Conservation (phyloP, 2,329 filamentous ascomycete species). For the Alternaria solani region DNA sequence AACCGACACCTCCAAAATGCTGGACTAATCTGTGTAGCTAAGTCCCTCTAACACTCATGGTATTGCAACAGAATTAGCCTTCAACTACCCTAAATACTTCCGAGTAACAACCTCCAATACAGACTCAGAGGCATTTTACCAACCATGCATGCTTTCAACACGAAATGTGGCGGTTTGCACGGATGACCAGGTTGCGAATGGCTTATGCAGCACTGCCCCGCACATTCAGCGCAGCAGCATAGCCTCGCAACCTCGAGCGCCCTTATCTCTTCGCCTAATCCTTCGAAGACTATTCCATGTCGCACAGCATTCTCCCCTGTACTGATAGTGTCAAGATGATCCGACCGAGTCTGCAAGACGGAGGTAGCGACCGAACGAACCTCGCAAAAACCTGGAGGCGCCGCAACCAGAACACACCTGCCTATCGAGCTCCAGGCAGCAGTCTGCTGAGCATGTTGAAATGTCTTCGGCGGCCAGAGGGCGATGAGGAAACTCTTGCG, state of each 20-base stretch:
- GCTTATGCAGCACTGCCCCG: background rate
- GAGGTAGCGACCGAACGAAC: background rate
- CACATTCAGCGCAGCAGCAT: background rate
- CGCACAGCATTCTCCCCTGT: background rate
- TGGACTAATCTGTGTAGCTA: background rate
- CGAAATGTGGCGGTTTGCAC: background rate
- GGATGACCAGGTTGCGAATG: background rate
- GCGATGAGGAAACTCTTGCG: background rate
- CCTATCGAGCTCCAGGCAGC: background rate
- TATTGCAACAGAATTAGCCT: background rate
- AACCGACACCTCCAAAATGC: background rate
- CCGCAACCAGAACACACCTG: background rate
- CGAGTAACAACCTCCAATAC: background rate
- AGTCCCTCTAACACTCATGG: background rate
- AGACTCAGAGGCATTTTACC: background rate
- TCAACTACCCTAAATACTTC: background rate
- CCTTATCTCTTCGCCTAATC: background rate
- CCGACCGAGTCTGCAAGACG: background rate
- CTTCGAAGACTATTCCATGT: rapidly evolving
- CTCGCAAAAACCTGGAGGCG: background rate
- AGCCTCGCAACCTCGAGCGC: background rate
- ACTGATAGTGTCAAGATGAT: background rate
- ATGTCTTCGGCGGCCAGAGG: background rate
- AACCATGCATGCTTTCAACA: background rate
- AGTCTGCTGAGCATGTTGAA: background rate